Base-by-base conservation (phyloP, 352 stramenopile species). In the Phytophthora cryptogea region DNA sequence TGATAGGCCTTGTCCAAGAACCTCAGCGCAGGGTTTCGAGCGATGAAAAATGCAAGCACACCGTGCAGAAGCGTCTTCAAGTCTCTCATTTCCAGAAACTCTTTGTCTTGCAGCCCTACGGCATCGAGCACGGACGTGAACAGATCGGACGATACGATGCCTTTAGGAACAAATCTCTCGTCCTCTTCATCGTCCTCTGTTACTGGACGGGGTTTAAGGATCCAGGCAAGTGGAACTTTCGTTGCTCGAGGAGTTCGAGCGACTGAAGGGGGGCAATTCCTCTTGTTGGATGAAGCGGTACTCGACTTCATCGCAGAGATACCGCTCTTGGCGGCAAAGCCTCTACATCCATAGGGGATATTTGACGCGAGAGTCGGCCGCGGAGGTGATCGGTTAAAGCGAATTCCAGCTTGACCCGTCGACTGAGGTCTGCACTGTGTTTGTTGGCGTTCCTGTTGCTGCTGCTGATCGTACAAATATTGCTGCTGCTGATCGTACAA, bases 1-100 rank as follows among this genome's bases (percentile, higher is more conserved):
- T 90, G 80, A 36, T 78, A 73, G 1, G 74, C 72, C 54, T 88
- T 90, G 59, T 80, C 76, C 72, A 88, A 67, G 54, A 88, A 83
- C 27, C 66, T 73, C 11, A 90, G 70, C 27, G 63, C 35, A 10
- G 63, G 63, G 51, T 76, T 90, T 11, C 67, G 69, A 23, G 77
- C 74, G 54, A 90, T 74, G 13, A 71, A 74, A 43, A 80, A 82
- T n/a, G 76, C 74, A 3, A 88, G 54, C 51, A 83, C 54, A 43
- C 84, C 76, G 16, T 86, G 75, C 16, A 82, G 31, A 17, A 85
- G 80, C 16, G 74, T 66, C 33, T 60, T 56, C 40, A 90, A 37
- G 5, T 81, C 78, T 32, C 60, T 78, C 17, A 61, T 49, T 10
- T 87, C 68, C 32, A 81, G 50, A 42, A 82, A 78, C 43, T 80